These are phyloP conservation scores for Starmerella potacharoeniae DNA, from an alignment of 805 yeast genomes.

Conservation along the genomic window DNA sequence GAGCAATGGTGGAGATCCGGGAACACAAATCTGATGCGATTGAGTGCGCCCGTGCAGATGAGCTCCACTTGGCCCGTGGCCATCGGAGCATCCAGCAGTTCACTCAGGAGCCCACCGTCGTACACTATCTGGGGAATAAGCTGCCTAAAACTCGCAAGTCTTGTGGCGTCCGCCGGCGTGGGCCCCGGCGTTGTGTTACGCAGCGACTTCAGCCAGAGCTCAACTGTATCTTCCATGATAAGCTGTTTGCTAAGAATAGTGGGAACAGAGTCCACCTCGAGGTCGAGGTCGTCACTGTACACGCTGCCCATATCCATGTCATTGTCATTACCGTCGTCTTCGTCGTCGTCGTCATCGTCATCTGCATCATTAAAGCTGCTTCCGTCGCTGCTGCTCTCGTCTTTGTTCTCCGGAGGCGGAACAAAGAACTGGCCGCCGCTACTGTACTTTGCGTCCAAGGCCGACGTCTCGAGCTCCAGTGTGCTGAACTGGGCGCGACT, in stretches of 20 bases:
- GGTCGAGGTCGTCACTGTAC: not conserved
- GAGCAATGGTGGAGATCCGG: conserved; percentile 2
- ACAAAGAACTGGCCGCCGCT: conserved; percentile 86
- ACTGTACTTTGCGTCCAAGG: conserved; percentile 75
- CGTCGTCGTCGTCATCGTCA: conserved; percentile 4
- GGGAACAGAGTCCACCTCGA: not conserved
- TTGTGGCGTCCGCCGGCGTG: conserved; percentile 13
- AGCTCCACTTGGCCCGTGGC: conserved; percentile 6
- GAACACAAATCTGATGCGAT: conserved; percentile 6
- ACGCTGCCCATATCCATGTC: not conserved
- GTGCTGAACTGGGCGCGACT: conserved; percentile 69
- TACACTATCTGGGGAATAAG: conserved; percentile 30
- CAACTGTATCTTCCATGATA: conserved; percentile 1
- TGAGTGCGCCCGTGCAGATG: conserved; percentile 4
- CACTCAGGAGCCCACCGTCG: conserved; percentile 26
- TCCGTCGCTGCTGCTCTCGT: conserved; percentile 15
- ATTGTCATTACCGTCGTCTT: conserved; percentile 5
- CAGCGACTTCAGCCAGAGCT: conserved; percentile 9
- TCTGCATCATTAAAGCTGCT: not conserved
- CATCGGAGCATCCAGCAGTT: conserved; percentile 12
- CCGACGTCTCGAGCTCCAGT: conserved; percentile 51
- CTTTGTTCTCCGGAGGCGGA: conserved; percentile 13
- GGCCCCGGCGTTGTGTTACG: not conserved
- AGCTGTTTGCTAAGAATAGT: not conserved
- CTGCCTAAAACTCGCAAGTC: conserved; percentile 19